Evolutionary conservation across 2,329 filamentous ascomycete genomes (phyloP).

Genomic region (Fusarium buxicola): DNA sequence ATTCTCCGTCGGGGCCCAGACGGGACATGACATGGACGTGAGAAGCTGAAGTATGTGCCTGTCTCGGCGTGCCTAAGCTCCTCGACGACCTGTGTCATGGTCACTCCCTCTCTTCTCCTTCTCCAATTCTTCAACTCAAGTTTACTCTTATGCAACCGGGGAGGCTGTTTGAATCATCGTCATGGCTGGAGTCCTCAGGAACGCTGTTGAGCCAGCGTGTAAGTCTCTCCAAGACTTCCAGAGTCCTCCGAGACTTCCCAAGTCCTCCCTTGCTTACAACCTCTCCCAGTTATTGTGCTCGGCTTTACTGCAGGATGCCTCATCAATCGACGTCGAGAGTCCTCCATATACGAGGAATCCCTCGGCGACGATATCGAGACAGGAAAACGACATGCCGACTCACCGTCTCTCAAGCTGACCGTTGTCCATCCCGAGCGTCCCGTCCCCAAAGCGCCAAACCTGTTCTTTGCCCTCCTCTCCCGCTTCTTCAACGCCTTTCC

Average conservation of each 20-base stretch:
- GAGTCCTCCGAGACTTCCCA: background rate
- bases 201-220: conserved; percentile 31
- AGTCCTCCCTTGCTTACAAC: background rate
- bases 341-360: background rate
- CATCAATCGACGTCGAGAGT: conserved; percentile 37
- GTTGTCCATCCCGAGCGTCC: conserved; percentile 24
- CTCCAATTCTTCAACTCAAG: no score
- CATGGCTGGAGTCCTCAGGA: conserved; percentile 19
- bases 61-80: no score
- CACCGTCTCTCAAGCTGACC: conserved; percentile 40
- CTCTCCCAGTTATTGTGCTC: conserved; percentile 34
- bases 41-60: no score
- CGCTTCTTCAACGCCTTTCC: conserved; percentile 49
- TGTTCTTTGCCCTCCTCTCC: conserved; percentile 43
- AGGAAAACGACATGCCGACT: conserved; percentile 26
- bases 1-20: no score
- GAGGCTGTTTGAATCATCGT: no score
- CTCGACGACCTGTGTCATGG: no score
- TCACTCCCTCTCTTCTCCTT: no score
- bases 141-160: no score
- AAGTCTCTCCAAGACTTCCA: background rate
- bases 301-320: conserved; percentile 42
- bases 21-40: no score
- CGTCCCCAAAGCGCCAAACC: conserved; percentile 36
- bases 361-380: conserved; percentile 34